Evolutionary conservation across 108 stramenopile genomes (phyloP).

Genomic region (Chaetoceros muelleri): DNA sequence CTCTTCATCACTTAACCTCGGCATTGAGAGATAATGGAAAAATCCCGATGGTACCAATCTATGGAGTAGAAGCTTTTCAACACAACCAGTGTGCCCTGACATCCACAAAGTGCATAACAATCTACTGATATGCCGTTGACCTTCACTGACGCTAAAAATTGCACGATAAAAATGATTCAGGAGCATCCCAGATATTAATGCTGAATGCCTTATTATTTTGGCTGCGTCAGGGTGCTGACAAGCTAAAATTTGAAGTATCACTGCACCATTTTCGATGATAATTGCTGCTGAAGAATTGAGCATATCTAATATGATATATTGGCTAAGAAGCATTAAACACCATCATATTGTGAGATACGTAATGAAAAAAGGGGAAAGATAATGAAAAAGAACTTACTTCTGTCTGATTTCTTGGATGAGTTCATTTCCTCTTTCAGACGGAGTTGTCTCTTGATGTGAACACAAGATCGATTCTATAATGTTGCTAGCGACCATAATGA

Average conservation of each 20-base stretch:
- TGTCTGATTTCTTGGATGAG: constrained; percentile 35
- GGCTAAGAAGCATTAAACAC: constrained; percentile 8
- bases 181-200: constrained; percentile 48
- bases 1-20: constrained; percentile 46
- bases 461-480: constrained; percentile 53
- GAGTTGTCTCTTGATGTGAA: constrained; percentile 45
- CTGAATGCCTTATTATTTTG: constrained; percentile 42
- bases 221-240: constrained; percentile 41
- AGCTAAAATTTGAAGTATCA: constrained; percentile 50
- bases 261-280: constrained; percentile 69
- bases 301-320: constrained; percentile 41
- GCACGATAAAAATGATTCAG: constrained; percentile 69
- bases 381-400: constrained; percentile 13
- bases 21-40: constrained; percentile 59
- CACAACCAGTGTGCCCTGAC: constrained; percentile 45
- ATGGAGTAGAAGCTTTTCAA: constrained; percentile 48
- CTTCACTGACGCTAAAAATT: constrained; percentile 57
- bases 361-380: not conserved
- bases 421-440: constrained; percentile 30
- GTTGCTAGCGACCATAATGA: constrained; percentile 47
- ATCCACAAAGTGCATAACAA: constrained; percentile 75
- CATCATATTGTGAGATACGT: not conserved
- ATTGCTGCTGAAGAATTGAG: constrained; percentile 46
- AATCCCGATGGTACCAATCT: constrained; percentile 66
- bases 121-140: constrained; percentile 58